These are phyloP conservation scores for Debaryomyces subglobosus DNA, from an alignment of 1,139 yeast genomes.

Conservation along the genomic window DNA sequence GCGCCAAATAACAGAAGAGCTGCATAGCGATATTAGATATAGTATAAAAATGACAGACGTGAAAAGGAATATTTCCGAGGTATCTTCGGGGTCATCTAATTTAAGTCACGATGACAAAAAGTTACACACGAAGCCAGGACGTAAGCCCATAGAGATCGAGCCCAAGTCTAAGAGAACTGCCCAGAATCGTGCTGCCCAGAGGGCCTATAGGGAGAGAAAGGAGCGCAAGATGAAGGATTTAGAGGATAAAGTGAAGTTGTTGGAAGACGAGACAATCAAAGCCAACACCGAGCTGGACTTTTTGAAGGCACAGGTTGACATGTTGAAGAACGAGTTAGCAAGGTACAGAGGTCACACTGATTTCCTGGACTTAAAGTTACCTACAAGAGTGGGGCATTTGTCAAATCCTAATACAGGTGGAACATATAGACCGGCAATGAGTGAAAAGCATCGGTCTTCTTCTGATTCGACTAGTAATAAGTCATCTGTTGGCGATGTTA, in stretches of 20 bases:
- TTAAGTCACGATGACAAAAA: conserved; percentile 40
- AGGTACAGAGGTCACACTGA: conserved; percentile 57
- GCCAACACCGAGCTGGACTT: conserved; percentile 73
- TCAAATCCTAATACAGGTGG: conserved; percentile 25
- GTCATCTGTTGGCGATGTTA: conserved; percentile 15
- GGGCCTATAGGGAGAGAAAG: conserved; percentile 94
- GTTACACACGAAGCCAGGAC: conserved; percentile 47
- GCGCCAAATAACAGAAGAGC: not conserved
- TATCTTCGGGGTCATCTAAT: conserved; percentile 21
- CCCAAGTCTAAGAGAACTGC: conserved; percentile 90
- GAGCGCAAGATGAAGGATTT: conserved; percentile 85
- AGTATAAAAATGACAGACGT: conserved; percentile 32
- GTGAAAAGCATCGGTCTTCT: not conserved
- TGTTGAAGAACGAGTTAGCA: conserved; percentile 71
- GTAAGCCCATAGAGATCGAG: conserved; percentile 78
- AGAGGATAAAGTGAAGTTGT: conserved; percentile 70
- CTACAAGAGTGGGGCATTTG: conserved; percentile 38
- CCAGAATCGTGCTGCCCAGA: conserved; percentile 95
- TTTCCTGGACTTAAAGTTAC: conserved; percentile 38
- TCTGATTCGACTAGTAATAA: conserved; percentile 11
- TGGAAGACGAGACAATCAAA: conserved; percentile 71
- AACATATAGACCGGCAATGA: conserved; percentile 2
- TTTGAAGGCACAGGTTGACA: conserved; percentile 72
- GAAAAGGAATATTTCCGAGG: conserved; percentile 38
- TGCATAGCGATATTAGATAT: not conserved